Evolutionary conservation across 2,329 filamentous ascomycete genomes (phyloP).

Genomic region (Aurifilum marmelostoma): DNA sequence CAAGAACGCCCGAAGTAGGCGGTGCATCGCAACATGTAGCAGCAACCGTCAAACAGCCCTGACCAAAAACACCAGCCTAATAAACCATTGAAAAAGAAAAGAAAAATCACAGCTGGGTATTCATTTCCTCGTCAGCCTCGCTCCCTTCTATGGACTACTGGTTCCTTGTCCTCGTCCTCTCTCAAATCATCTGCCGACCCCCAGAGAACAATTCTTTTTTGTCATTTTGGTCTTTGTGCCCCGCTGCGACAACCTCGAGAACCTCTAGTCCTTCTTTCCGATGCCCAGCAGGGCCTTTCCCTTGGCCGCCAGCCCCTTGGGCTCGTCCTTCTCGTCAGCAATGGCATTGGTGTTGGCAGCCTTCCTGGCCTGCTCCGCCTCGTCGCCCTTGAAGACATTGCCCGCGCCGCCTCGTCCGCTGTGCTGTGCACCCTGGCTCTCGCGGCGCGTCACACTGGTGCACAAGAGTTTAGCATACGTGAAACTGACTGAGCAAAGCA

Average conservation of each 20-base stretch:
- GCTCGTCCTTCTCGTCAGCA: slow-evolving; percentile 39
- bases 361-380: slow-evolving; percentile 38
- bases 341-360: slow-evolving; percentile 35
- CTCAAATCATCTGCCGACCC: not conserved
- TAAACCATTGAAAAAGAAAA: not conserved
- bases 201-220: not conserved
- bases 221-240: not conserved
- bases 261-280: slow-evolving; percentile 46
- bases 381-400: slow-evolving; percentile 63
- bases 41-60: not conserved
- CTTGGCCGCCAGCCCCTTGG: slow-evolving; percentile 44
- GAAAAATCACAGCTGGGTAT: slow-evolving; percentile 7
- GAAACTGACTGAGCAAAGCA: slow-evolving; percentile 32
- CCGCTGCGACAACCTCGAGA: not conserved
- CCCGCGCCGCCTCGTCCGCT: slow-evolving; percentile 76
- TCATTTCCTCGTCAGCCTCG: not conserved
- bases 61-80: not conserved
- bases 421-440: slow-evolving; percentile 63
- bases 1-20: too few species aligned
- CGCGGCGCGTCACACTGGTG: slow-evolving; percentile 55
- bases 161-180: not conserved
- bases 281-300: slow-evolving; percentile 53
- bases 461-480: slow-evolving; percentile 5
- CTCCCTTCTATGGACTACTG: not conserved
- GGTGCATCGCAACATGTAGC: too few species aligned